Conservation (phyloP, 208 protist genomes). For the Vickermania ingenoplastis region DNA sequence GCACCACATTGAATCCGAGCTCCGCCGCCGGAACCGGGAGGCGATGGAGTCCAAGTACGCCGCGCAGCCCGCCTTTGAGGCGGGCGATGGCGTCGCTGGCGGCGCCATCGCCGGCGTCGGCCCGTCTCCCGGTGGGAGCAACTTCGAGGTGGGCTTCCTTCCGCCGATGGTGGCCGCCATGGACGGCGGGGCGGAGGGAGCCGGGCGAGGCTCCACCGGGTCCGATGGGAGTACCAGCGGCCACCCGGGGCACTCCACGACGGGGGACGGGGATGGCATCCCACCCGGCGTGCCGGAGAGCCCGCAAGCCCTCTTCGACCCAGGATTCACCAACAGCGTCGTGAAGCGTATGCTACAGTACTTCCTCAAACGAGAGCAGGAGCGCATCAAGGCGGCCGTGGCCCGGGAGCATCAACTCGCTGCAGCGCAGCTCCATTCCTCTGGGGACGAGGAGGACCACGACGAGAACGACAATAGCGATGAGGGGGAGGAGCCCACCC, state of each 20-base stretch:
- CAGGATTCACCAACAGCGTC: conserved; percentile 16
- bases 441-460: too few species aligned
- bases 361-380: conserved; percentile 18
- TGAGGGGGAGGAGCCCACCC: too few species aligned
- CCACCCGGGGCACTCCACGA: not conserved
- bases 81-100: conserved; percentile 29
- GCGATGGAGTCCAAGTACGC: conserved; percentile 69
- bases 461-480: too few species aligned
- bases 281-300: not conserved
- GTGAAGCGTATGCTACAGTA: conserved; percentile 52
- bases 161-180: not conserved
- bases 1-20: conserved; percentile 48
- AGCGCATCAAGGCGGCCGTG: not conserved
- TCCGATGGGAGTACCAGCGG: not conserved
- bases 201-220: not conserved
- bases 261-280: not conserved
- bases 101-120: not conserved
- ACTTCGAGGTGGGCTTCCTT: not conserved
- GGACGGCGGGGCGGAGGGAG: not conserved
- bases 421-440: too few species aligned
- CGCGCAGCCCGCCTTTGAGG: too few species aligned
- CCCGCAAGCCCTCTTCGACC: not conserved
- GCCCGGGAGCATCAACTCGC: not conserved
- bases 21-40: conserved; percentile 58
- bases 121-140: not conserved